Percentiles rank a stretch among this genome's conserved stretches.
Evolutionary conservation across 805 yeast species (phyloP).

Genomic region (Torulaspora gathmanii): DNA sequence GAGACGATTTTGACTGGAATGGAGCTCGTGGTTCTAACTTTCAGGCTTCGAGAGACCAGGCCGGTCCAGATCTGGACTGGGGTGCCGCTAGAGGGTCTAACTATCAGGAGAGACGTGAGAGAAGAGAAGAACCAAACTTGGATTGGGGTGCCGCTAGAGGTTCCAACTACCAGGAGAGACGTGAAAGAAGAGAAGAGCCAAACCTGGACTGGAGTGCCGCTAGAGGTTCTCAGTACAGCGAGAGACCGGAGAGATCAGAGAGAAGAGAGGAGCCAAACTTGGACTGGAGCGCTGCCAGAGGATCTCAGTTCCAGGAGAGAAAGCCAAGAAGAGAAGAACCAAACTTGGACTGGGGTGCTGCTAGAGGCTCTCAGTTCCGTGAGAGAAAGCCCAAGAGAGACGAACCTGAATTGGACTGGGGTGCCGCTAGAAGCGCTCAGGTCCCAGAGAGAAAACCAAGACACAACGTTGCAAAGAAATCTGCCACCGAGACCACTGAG

Average conservation of each 20-base stretch:
- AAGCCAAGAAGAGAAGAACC: slow-evolving; percentile 36
- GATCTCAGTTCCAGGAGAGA: slow-evolving; percentile 34
- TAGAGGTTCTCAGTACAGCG: slow-evolving; percentile 36
- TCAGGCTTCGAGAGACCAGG: slow-evolving; percentile 28
- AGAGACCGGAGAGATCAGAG: slow-evolving; percentile 33
- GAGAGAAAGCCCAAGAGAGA: slow-evolving; percentile 35
- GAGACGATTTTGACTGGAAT: slow-evolving; percentile 45
- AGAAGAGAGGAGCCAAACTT: slow-evolving; percentile 41
- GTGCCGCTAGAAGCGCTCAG: slow-evolving; percentile 39
- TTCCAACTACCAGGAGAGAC: slow-evolving; percentile 34
- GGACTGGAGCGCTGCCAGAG: slow-evolving; percentile 39
- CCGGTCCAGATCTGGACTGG: slow-evolving; percentile 48
- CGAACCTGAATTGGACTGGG: slow-evolving; percentile 35
- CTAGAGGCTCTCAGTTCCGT: slow-evolving; percentile 44
- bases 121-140: slow-evolving; percentile 36
- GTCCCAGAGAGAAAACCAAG: slow-evolving; percentile 32
- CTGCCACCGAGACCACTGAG: slow-evolving; percentile 26
- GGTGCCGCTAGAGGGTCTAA: slow-evolving; percentile 47
- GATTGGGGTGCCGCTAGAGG: slow-evolving; percentile 37
- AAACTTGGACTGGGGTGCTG: slow-evolving; percentile 43
- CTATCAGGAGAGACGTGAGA: slow-evolving; percentile 35
- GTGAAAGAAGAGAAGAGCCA: slow-evolving; percentile 43
- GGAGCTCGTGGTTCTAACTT: slow-evolving; percentile 37
- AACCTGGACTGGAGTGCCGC: slow-evolving; percentile 57
- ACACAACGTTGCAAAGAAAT: slow-evolving; percentile 14